Base-by-base conservation (phyloP, 2,329 filamentous ascomycete species). In the Akanthomyces dipterigenus region DNA sequence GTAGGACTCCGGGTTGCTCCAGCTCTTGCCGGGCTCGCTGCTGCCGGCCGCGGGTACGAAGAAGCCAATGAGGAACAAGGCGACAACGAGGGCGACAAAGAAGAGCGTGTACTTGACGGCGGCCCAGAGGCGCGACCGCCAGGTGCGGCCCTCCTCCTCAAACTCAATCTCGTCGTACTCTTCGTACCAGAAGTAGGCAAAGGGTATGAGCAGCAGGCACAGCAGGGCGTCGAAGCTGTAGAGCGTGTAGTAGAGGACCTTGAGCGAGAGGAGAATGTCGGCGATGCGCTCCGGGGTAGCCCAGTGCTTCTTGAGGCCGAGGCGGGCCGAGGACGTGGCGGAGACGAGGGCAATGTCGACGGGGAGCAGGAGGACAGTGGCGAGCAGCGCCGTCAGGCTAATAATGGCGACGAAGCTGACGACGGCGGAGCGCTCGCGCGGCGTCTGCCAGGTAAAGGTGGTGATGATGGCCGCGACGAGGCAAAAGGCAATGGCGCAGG, bases 141-240 rank as follows among this genome's bases (percentile, higher is more conserved):
- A 74, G 2, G 89, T 88, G 71, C 93, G 88, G 34, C 84, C 86
- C 36, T 91, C 90, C 68, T 96, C 90, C 68, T 96, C 90, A 38
- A 88, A 83, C 64, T 92, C 92, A 22, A 93, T 88, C 76, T 97
- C 92, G 69, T 97, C 93, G 66, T 96, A 96, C 74, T 98, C 95
- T 73, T 99, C 95, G 70, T 96, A 95, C 86, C 89, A 97, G 73
- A 99, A 99, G 78, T 99, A 99, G 53, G 93, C 89, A 71, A 99
- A 99, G 0, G 95, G 95, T 22, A 98, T 89, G 49, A 96, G 84
- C 20, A 98, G 73, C 50, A 99, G 80, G 70, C 95, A 99, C 12
- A 99, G 84, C 6, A 97, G 73, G 1, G 92, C 90, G 73, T 99
- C 95, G 66, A 97, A 79, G 68, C 90, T 95, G 78, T 98, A 99